Evolutionary conservation across 352 stramenopile genomes (phyloP).

Genomic region (Phytopythium chamaehyphon): DNA sequence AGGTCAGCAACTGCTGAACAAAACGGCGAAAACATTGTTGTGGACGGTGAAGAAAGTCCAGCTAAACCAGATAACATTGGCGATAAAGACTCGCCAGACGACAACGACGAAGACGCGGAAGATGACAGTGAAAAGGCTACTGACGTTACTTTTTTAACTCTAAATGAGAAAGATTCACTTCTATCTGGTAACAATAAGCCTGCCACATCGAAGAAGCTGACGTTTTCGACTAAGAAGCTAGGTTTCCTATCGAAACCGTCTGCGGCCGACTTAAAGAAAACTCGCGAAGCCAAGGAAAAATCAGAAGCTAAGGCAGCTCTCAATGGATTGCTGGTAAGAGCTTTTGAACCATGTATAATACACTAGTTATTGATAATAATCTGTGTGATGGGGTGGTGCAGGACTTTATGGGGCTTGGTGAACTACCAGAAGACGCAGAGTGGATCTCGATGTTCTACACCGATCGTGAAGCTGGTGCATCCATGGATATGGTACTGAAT

Average conservation of each 20-base stretch:
- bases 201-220: slow-evolving; percentile 3
- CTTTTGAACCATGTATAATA: not conserved
- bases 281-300: slow-evolving; percentile 36
- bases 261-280: slow-evolving; percentile 13
- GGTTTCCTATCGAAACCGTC: slow-evolving; percentile 24
- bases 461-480: slow-evolving; percentile 56
- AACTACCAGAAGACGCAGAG: slow-evolving; percentile 66
- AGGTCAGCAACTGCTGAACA: not conserved
- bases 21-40: not conserved
- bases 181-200: slow-evolving; percentile 21
- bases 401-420: slow-evolving; percentile 74
- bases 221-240: slow-evolving; percentile 12
- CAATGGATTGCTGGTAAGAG: slow-evolving; percentile 45
- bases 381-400: slow-evolving; percentile 12
- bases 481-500: slow-evolving; percentile 51
- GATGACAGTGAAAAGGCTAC: not conserved
- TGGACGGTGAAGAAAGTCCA: not conserved
- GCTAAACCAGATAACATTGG: slow-evolving; percentile 17
- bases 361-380: not conserved
- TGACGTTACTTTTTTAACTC: slow-evolving; percentile 8
- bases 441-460: slow-evolving; percentile 79
- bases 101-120: slow-evolving; percentile 20
- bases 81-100: slow-evolving; percentile 10
- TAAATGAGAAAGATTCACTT: slow-evolving; percentile 40
- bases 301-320: slow-evolving; percentile 53